Evolutionary conservation across 495 filamentous ascomycete species (phyloP), one percentile per base, ranked within the genome.

Genomic region (Aspergillus indologenus): DNA sequence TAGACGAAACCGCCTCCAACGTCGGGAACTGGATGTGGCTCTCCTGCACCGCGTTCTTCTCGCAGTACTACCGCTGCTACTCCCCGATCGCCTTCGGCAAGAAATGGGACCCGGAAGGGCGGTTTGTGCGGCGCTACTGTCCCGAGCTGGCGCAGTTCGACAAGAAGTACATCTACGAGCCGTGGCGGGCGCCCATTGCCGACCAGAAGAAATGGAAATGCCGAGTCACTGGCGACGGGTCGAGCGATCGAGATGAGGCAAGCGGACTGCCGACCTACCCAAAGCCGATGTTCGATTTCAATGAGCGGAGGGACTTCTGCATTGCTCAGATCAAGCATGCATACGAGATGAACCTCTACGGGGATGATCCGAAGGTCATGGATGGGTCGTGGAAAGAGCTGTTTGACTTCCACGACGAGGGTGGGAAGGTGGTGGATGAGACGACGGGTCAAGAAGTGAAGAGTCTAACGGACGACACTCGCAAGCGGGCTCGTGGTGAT

Each of bases 11-110:
- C 0, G 83, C 87, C 11, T 86, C 82, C 48, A 90, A 90, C 58
- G 73, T 77, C 0, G 87, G 87, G 0, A 90, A 90, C 51, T 90
- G 86, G 87, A 85, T 87, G 66, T 90, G 87, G 87, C 70, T 90
- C n/a, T 80, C 77, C 21, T 89, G 87, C 66, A 86, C 85, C 0
- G 87, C 87, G 0, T 90, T 90, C 67, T 88, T 77, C 57, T 60
- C 76, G 0, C 82, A 85, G 62, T 90, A 84, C 69, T 87, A 83
- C 61, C 80, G 85, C 12, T 84, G 81, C 61, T 90, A 90, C 61
- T 81, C 74, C 26, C 87, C 87, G 0, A 66, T 89, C 45, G 79
- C 85, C 0, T 90, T 90, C 66, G 81, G 82, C 11, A 78, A 83
- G 68, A 89, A 88, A 62, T 86, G 81, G 80, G 87, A 90, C 70